A percentile compares a stretch with the other conserved stretches of the same genome.
These are phyloP conservation scores for Ceratocystis colombiana DNA, from an alignment of 2,329 filamentous ascomycete species.

Conservation along the genomic window DNA sequence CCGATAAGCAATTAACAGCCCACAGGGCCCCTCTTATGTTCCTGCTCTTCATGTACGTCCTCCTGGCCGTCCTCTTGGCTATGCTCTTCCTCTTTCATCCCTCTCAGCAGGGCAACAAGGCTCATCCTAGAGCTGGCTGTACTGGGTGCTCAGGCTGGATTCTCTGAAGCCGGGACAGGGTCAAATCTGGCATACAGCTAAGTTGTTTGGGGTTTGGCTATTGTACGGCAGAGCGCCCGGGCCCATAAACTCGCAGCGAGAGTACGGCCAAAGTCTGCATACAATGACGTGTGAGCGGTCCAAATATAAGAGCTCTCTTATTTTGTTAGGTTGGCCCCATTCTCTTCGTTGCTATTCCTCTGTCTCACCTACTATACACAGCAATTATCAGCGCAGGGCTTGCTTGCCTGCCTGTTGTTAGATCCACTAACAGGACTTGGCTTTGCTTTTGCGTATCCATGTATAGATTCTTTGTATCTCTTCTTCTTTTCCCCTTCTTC, in stretches of 20 bases:
- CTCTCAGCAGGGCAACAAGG: neutral
- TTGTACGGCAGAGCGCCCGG: neutral
- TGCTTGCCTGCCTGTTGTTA: neutral
- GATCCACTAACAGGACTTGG: conserved; percentile 2
- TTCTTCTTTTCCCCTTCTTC: neutral
- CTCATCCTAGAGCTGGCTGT: neutral
- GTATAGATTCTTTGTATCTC: conserved; percentile 9
- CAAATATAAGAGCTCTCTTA: neutral
- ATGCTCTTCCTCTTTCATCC: too few relatives aligned
- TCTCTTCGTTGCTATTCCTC: neutral
- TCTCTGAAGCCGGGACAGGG: conserved; percentile 4
- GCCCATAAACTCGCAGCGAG: neutral
- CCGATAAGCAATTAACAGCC: too few relatives aligned
- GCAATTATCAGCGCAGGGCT: neutral
- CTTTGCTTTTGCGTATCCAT: neutral
- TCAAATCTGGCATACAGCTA: conserved; percentile 10
- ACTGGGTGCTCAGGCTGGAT: neutral
- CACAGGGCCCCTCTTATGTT: too few relatives aligned
- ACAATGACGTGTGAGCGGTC: conserved; percentile 5
- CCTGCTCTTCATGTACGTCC: too few relatives aligned
- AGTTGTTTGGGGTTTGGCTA: conserved; percentile 1
- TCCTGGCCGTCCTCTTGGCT: too few relatives aligned
- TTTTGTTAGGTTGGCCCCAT: neutral
- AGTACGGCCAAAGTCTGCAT: neutral
- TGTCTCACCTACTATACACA: neutral